These are phyloP conservation scores for Soucietia sequanensis DNA, from an alignment of 805 yeast genomes.

Conservation along the genomic window DNA sequence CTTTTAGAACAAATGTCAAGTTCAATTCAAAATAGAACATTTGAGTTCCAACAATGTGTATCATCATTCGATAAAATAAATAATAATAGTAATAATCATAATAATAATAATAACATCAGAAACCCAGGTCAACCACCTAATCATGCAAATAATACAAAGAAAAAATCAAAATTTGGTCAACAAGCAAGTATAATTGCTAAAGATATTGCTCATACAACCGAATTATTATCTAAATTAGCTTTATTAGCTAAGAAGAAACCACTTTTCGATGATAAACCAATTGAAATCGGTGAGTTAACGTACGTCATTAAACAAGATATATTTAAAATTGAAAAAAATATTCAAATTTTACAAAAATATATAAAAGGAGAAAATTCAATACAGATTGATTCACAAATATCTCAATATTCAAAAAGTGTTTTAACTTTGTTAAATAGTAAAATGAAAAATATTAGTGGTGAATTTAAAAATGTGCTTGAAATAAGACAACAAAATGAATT, in stretches of 20 bases:
- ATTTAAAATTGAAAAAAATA: conserved; percentile 70
- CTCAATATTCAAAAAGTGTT: conserved; percentile 79
- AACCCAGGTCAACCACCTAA: conserved; percentile 14
- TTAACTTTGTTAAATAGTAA: conserved; percentile 83
- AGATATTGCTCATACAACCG: conserved; percentile 85
- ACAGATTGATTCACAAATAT: conserved; percentile 57
- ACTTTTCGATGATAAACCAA: conserved; percentile 88
- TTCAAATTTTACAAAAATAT: conserved; percentile 59
- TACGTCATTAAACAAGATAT: conserved; percentile 85
- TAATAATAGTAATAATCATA: conserved; percentile 31
- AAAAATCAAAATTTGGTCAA: conserved; percentile 41
- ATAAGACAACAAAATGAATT: conserved; percentile 82
- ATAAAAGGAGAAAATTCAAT: conserved; percentile 45
- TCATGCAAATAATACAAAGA: neutral
- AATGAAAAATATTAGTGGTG: conserved; percentile 89
- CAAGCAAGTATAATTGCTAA: conserved; percentile 84
- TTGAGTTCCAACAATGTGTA: conserved; percentile 92
- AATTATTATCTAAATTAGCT: conserved; percentile 76
- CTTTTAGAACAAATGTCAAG: conserved; percentile 12
- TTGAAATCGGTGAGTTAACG: conserved; percentile 89
- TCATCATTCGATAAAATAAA: conserved; percentile 65
- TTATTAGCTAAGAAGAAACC: conserved; percentile 86
- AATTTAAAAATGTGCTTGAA: conserved; percentile 86
- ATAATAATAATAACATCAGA: conserved; percentile 16
- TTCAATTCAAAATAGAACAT: conserved; percentile 75